Conservation (phyloP, 768 basidiomycete genomes). For the Pleurotus ostreatus region DNA sequence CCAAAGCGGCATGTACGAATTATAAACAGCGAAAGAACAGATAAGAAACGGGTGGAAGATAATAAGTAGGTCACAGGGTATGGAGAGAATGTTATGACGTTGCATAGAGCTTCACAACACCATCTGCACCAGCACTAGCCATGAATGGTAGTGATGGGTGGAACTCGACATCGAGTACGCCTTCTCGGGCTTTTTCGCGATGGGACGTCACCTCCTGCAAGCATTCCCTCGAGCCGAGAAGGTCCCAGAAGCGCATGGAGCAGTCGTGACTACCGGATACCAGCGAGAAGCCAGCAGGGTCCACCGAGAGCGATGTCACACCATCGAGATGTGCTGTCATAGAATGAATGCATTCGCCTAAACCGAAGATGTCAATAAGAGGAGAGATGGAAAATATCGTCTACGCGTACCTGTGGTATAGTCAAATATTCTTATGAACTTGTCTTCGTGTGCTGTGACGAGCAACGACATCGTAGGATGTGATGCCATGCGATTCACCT, state of each 20-base stretch:
- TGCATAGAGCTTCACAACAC: conserved; percentile 87
- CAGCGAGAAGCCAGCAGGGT: conserved; percentile 81
- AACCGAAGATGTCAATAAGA: conserved; percentile 6
- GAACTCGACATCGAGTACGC: conserved; percentile 85
- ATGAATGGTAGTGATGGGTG: conserved; percentile 81
- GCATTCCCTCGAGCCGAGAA: conserved; percentile 75
- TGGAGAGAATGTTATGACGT: conserved; percentile 54
- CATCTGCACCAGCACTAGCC: conserved; percentile 95
- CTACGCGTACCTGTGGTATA: conserved; percentile 62
- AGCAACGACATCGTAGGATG: conserved; percentile 89
- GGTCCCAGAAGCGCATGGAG: conserved; percentile 92
- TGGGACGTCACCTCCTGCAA: conserved; percentile 89
- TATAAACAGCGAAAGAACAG: conserved; percentile 5
- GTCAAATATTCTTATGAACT: conserved; percentile 88
- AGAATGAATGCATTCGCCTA: conserved; percentile 84
- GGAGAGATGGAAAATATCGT: not conserved
- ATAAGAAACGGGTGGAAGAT: conserved; percentile 1
- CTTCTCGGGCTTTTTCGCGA: conserved; percentile 86
- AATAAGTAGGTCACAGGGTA: conserved; percentile 9
- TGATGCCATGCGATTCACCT: conserved; percentile 83
- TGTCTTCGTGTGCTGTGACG: conserved; percentile 92
- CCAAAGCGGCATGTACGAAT: not conserved
- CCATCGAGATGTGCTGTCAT: conserved; percentile 90
- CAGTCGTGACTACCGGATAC: conserved; percentile 93
- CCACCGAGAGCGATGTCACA: conserved; percentile 87